Base-by-base conservation (phyloP, 495 filamentous ascomycete genomes). In the Corynascus novoguineensis region DNA sequence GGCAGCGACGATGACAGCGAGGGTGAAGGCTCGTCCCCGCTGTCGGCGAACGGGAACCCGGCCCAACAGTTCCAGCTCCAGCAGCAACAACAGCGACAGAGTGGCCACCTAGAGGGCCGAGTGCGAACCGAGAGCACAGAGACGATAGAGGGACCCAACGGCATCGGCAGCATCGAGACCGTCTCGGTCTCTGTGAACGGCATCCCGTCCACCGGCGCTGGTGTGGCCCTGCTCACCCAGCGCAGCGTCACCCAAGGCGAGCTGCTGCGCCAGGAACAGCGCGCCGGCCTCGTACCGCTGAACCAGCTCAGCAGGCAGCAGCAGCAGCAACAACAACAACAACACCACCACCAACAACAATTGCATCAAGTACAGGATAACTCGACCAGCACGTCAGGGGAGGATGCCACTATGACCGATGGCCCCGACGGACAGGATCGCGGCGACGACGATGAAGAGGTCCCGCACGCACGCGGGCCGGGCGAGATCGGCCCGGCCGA, bases 401-500 rank as follows among this genome's bases (percentile, higher is more conserved):
- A 57, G 63, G 77, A 69, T 64, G 53, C 59, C 9, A 34, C 57
- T n/a, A 65, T 65, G 57, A 69, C 63, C 50, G 67, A 70, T n/a
- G 40, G 28, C 15, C 47, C 27, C 8, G 68, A 71, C 9, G n/a
- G n/a, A n/a, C n/a, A n/a, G n/a, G n/a, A n/a, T n/a, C n/a, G n/a
- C n/a, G n/a, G n/a, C n/a, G 71, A 71, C 24, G 71, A 70, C 2
- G 79, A 81, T 17, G 81, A 81, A 21, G 81, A 93, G 61, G 63
- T 81, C 0, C 88, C 90, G 12, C 89, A 95, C 65, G 89, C 88
- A 3, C 80, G 88, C 15, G 89, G 90, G 0, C 92, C 93, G 0
- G 81, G 86, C 11, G 79, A 88, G 55, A 83, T 98, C 24, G 92
- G 91, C 0, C 82, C 89, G 25, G 87, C 90, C 63, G 93, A 98